Conservation (phyloP, 2,329 filamentous ascomycete species). For the Clarireedia homoeocarpa region DNA sequence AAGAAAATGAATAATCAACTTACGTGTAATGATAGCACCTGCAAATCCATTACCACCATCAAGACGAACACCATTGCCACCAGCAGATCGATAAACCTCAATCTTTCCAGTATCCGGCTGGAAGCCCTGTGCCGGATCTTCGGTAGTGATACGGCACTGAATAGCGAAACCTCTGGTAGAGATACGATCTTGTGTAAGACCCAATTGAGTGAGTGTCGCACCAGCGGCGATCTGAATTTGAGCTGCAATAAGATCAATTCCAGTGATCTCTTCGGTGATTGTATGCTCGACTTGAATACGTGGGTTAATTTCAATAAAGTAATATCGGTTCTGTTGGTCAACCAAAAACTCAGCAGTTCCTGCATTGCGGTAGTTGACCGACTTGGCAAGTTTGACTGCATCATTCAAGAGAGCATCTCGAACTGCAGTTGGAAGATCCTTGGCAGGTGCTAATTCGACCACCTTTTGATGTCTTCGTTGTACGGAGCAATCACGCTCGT, state of each 20-base stretch:
- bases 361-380: constrained; percentile 96
- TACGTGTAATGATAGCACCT: constrained; percentile 74
- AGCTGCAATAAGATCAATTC: constrained; percentile 95
- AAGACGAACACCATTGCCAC: constrained; percentile 87
- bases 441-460: constrained; percentile 93
- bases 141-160: constrained; percentile 97
- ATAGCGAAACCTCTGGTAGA: constrained; percentile 93
- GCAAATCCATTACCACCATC: constrained; percentile 96
- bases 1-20: constrained; percentile 14
- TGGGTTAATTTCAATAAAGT: constrained; percentile 99
- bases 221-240: constrained; percentile 99
- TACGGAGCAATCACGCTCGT: constrained; percentile 98
- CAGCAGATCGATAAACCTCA: constrained; percentile 94
- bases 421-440: constrained; percentile 78
- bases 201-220: constrained; percentile 85
- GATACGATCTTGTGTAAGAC: constrained; percentile 96
- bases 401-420: constrained; percentile 84
- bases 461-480: constrained; percentile 99
- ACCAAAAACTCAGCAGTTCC: constrained; percentile 98
- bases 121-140: constrained; percentile 86
- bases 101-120: constrained; percentile 96
- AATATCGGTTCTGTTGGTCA: constrained; percentile 93
- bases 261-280: constrained; percentile 97
- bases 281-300: constrained; percentile 99
- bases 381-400: constrained; percentile 88